Evolutionary conservation across 2,329 filamentous ascomycete species (phyloP).

Genomic region (Periconia sp.): DNA sequence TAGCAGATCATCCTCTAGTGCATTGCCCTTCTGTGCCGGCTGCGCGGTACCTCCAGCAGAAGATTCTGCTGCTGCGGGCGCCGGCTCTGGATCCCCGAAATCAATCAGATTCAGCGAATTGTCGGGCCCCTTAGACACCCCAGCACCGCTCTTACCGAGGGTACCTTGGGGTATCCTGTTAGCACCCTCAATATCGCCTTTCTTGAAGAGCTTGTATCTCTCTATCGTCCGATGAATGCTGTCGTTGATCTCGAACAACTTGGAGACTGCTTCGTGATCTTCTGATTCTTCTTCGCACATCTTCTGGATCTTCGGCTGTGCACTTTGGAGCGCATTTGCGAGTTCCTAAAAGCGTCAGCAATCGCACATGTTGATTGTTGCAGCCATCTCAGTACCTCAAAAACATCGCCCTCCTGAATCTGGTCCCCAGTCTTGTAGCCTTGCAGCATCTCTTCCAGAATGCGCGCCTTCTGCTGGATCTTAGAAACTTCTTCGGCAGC

Average conservation of each 20-base stretch:
- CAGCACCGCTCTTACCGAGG: slow-evolving; percentile 68
- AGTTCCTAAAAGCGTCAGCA: slow-evolving; percentile 68
- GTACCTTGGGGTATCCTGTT: slow-evolving; percentile 84
- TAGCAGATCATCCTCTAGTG: slow-evolving; percentile 87
- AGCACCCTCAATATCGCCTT: slow-evolving; percentile 86
- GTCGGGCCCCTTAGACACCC: slow-evolving; percentile 68
- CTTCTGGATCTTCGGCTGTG: slow-evolving; percentile 97
- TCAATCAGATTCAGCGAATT: slow-evolving; percentile 94
- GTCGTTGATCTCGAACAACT: slow-evolving; percentile 96
- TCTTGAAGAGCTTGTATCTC: slow-evolving; percentile 93
- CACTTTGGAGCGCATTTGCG: slow-evolving; percentile 84
- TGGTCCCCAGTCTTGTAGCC: slow-evolving; percentile 81
- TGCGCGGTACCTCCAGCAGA: slow-evolving; percentile 49
- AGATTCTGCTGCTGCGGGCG: slow-evolving; percentile 43
- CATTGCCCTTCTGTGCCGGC: slow-evolving; percentile 61
- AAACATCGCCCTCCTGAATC: slow-evolving; percentile 73
- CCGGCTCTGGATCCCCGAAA: slow-evolving; percentile 73
- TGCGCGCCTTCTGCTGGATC: slow-evolving; percentile 91
- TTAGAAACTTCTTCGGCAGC: slow-evolving; percentile 93
- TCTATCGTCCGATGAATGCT: slow-evolving; percentile 98
- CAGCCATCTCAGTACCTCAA: slow-evolving; percentile 59
- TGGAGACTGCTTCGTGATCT: slow-evolving; percentile 92
- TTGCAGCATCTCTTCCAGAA: slow-evolving; percentile 92
- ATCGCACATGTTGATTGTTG: slow-evolving; percentile 6
- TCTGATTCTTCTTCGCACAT: slow-evolving; percentile 99